A percentile compares a stretch with the other conserved stretches of the same genome.
Conservation (phyloP, 495 filamentous ascomycete species). For the Elasticomyces elasticus region DNA sequence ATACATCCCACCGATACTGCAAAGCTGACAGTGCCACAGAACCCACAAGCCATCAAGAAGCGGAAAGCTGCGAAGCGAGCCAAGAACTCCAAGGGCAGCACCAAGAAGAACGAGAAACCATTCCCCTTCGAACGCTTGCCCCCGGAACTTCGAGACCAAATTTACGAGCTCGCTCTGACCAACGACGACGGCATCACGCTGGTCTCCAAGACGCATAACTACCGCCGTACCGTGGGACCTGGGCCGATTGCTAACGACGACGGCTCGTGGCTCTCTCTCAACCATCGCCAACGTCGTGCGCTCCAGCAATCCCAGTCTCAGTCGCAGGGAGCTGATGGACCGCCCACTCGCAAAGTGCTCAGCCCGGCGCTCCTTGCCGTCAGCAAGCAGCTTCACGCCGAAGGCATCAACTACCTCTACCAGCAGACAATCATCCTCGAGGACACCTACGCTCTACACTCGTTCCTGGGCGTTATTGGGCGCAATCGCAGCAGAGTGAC, state of each 20-base stretch:
- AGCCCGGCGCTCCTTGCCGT: constrained; percentile 24
- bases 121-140: constrained; percentile 27
- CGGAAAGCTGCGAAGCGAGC: background rate
- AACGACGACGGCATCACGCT: constrained; percentile 20
- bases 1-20: background rate
- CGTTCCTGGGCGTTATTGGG: constrained; percentile 24
- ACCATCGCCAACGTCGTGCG: background rate
- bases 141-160: constrained; percentile 24
- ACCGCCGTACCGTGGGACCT: constrained; percentile 23
- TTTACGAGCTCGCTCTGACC: constrained; percentile 23
- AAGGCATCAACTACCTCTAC: constrained; percentile 27
- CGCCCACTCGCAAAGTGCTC: constrained; percentile 2
- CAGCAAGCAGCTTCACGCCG: constrained; percentile 25
- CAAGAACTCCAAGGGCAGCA: constrained; percentile 5
- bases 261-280: background rate
- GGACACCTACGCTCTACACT: constrained; percentile 25
- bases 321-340: background rate
- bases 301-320: background rate
- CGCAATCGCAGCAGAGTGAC: constrained; percentile 16
- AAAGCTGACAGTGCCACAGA: background rate
- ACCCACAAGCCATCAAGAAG: background rate
- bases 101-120: constrained; percentile 13
- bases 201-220: constrained; percentile 12
- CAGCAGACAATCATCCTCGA: constrained; percentile 21
- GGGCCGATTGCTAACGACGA: background rate